Conservation (phyloP, 108 stramenopile genomes). For the Cyclostephanos invisitatus region DNA sequence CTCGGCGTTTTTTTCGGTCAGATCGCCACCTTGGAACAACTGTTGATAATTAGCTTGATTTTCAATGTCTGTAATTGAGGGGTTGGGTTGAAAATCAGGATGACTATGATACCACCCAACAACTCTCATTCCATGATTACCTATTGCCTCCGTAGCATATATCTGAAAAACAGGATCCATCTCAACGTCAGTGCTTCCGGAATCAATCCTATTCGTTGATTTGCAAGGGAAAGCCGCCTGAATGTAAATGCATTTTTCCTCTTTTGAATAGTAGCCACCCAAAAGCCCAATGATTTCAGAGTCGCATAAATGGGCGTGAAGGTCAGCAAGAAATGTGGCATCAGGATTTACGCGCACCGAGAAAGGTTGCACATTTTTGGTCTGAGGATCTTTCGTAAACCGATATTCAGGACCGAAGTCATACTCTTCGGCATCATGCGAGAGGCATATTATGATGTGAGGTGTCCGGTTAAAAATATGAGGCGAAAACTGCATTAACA, state of each 20-base stretch:
- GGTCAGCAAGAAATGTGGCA: constrained; percentile 51
- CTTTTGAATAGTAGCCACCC: constrained; percentile 51
- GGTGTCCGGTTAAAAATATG: background rate
- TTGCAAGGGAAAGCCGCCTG: constrained; percentile 66
- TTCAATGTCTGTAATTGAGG: constrained; percentile 53
- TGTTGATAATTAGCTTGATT: constrained; percentile 63
- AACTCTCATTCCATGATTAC: constrained; percentile 45
- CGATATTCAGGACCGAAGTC: constrained; percentile 41
- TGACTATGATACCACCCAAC: constrained; percentile 58
- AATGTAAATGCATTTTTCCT: constrained; percentile 49
- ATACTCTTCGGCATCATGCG: constrained; percentile 16
- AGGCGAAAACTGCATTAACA: background rate
- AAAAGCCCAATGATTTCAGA: constrained; percentile 72
- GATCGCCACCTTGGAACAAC: constrained; percentile 43
- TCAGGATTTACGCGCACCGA: constrained; percentile 44
- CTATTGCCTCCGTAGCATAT: constrained; percentile 48
- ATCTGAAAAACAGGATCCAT: constrained; percentile 70
- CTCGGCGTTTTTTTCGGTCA: constrained; percentile 15
- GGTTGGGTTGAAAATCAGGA: constrained; percentile 23
- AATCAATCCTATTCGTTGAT: constrained; percentile 43
- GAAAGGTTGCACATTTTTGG: constrained; percentile 44
- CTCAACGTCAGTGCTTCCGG: constrained; percentile 66
- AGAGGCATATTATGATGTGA: background rate
- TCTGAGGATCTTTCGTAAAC: constrained; percentile 19
- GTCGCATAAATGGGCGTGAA: constrained; percentile 63